phyloP scores from a whole-genome alignment of 352 stramenopile species.

The Globisporangium alternatum region DNA sequence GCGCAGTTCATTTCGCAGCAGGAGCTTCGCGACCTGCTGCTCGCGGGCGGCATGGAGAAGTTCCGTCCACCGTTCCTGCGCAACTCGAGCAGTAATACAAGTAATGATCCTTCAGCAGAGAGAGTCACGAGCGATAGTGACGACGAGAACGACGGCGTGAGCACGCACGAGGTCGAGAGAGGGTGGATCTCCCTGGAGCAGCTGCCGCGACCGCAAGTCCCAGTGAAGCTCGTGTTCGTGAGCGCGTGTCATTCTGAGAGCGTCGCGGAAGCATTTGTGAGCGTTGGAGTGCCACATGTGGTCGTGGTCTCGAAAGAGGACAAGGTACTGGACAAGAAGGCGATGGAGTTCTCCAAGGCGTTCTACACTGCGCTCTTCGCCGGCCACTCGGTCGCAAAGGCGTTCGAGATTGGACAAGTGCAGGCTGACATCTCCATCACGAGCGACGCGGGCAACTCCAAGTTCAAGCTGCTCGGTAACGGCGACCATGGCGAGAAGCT shows the following conservation, averaged over 20 bases:
- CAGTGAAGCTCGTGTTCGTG: slow-evolving; percentile 85
- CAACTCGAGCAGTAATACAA: slow-evolving; percentile 11
- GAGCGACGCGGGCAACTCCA: slow-evolving; percentile 39
- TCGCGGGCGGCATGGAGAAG: slow-evolving; percentile 55
- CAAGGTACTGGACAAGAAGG: slow-evolving; percentile 85
- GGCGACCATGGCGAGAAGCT: slow-evolving; percentile 75
- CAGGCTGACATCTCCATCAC: slow-evolving; percentile 68
- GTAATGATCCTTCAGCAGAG: background rate
- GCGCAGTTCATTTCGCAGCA: slow-evolving; percentile 83
- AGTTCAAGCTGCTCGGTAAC: slow-evolving; percentile 79
- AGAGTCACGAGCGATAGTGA: slow-evolving; percentile 8
- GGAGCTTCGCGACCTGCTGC: slow-evolving; percentile 69
- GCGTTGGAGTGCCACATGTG: slow-evolving; percentile 87
- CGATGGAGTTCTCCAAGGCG: slow-evolving; percentile 85
- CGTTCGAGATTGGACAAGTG: slow-evolving; percentile 84
- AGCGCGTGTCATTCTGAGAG: slow-evolving; percentile 89
- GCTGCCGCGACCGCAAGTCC: slow-evolving; percentile 33
- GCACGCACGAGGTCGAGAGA: slow-evolving; percentile 44
- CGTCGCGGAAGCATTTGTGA: slow-evolving; percentile 86
- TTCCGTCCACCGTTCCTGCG: slow-evolving; percentile 5
- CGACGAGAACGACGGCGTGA: slow-evolving; percentile 15
- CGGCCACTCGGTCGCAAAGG: slow-evolving; percentile 65
- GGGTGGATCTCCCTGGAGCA: slow-evolving; percentile 40
- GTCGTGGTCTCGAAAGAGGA: slow-evolving; percentile 85
- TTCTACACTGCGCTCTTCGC: slow-evolving; percentile 88